Conservation (phyloP, 2,329 filamentous ascomycete genomes). For the Graphilbum sp. region DNA sequence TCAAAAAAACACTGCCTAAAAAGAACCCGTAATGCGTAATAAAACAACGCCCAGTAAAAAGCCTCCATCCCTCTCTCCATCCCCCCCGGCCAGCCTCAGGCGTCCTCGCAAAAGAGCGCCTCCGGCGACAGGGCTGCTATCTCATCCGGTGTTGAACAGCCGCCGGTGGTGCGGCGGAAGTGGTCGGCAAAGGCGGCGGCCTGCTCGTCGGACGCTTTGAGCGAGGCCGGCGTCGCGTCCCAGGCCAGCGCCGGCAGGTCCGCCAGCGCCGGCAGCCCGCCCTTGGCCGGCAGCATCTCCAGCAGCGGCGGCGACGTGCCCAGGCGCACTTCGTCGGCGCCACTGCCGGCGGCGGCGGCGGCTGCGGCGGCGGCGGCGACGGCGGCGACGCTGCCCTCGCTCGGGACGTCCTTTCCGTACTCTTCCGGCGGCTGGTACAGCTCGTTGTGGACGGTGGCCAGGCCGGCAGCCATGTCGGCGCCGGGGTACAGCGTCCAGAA, state of each 20-base stretch:
- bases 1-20: too few relatives aligned
- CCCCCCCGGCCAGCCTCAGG: too few relatives aligned
- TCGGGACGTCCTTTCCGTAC: slow-evolving; percentile 21
- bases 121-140: slow-evolving; percentile 6
- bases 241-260: slow-evolving; percentile 46
- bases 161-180: slow-evolving; percentile 52
- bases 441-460: slow-evolving; percentile 67
- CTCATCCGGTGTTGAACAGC: slow-evolving; percentile 36
- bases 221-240: slow-evolving; percentile 35
- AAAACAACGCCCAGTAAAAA: too few relatives aligned
- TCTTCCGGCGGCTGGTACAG: slow-evolving; percentile 59
- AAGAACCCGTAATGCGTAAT: too few relatives aligned
- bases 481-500: slow-evolving; percentile 72
- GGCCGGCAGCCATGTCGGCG: slow-evolving; percentile 29
- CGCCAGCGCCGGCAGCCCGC: slow-evolving; percentile 24
- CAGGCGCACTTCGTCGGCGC: slow-evolving; percentile 12
- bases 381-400: neutral
- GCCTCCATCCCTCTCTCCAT: too few relatives aligned
- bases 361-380: too few relatives aligned
- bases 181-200: slow-evolving; percentile 34
- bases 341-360: slow-evolving; percentile 9
- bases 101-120: slow-evolving; percentile 7
- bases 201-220: slow-evolving; percentile 22
- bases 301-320: slow-evolving; percentile 33
- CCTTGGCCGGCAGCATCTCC: slow-evolving; percentile 27